Evolutionary conservation across 352 stramenopile species (phyloP), one percentile per base, ranked within the genome.

Genomic region (Hyaloperonospora brassicae): DNA sequence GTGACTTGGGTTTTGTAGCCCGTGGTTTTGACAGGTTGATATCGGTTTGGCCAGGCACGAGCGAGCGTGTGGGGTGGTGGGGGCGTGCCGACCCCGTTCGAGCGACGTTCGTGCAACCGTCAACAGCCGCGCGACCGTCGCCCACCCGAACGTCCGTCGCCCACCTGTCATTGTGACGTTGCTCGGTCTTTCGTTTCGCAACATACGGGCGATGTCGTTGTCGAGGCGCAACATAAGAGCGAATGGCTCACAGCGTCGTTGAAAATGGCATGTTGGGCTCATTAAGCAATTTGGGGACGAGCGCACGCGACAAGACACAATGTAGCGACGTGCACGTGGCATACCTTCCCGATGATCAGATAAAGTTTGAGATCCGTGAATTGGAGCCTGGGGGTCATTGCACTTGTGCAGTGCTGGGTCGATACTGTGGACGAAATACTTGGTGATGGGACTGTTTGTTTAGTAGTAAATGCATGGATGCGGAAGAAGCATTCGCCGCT

Each of bases 341-440:
- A 10, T 46, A 25, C 17, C 23, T 63, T 73, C 77, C 74, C 72
- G 55, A 75, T 88, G 77, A 88, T 88, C 86, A 85, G 48, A 68
- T 69, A 86, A 88, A 87, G 77, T 88, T 88, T 88, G 77, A 88
- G 77, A 88, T 83, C 77, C 75, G 77, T 79, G 44, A 84, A 84
- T 84, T 54, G 72, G 50, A 48, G 41, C 55, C 66, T 48, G 58
- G 58, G 60, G 60, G 57, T 66, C 60, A 69, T 64, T 47, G 50
- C 47, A 42, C 35, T 61, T 44, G 11, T 14, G 51, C 14, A 55
- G 35, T 57, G 55, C 59, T 72, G 46, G 53, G 50, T 55, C 53
- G 39, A 86, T 88, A 64, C 68, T 88, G 77, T 80, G 77, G 77
- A 88, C 71, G 67, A 54, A 61, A 72, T 71, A 70, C 71, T 71